These are phyloP conservation scores for Saccharomycopsis crataegensis DNA, from an alignment of 1,139 yeast genomes.

Conservation along the genomic window DNA sequence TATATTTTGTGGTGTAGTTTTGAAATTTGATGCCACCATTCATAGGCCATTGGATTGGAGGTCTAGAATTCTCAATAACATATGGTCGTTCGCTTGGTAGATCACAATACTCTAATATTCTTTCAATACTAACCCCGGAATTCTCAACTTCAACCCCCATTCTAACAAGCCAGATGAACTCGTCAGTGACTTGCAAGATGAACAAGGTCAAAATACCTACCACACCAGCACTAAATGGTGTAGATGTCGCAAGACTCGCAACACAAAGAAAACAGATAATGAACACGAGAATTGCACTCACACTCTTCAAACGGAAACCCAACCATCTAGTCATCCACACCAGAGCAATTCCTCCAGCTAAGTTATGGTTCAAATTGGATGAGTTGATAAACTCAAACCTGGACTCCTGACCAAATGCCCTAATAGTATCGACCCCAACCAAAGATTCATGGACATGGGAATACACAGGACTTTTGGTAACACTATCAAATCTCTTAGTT, in stretches of 20 bases:
- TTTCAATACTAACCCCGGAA: conserved; percentile 72
- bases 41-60: conserved; percentile 51
- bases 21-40: conserved; percentile 41
- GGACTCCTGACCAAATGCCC: conserved; percentile 35
- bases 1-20: conserved; percentile 47
- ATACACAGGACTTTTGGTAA: conserved; percentile 54
- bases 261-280: conserved; percentile 52
- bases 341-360: conserved; percentile 48
- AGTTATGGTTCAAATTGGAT: conserved; percentile 38
- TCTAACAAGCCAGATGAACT: conserved; percentile 41
- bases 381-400: conserved; percentile 39
- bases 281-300: conserved; percentile 36
- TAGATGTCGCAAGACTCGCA: conserved; percentile 48
- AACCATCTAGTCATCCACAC: conserved; percentile 56
- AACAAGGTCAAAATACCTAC: conserved; percentile 67
- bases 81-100: conserved; percentile 55
- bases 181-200: conserved; percentile 42
- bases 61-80: conserved; percentile 37
- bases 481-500: conserved; percentile 54
- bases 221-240: conserved; percentile 53
- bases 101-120: conserved; percentile 61
- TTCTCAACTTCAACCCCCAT: conserved; percentile 62
- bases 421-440: conserved; percentile 50
- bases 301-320: conserved; percentile 40
- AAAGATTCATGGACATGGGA: conserved; percentile 54